phyloP scores from a whole-genome alignment of 352 stramenopile genomes.

The Discostella stelligera region DNA sequence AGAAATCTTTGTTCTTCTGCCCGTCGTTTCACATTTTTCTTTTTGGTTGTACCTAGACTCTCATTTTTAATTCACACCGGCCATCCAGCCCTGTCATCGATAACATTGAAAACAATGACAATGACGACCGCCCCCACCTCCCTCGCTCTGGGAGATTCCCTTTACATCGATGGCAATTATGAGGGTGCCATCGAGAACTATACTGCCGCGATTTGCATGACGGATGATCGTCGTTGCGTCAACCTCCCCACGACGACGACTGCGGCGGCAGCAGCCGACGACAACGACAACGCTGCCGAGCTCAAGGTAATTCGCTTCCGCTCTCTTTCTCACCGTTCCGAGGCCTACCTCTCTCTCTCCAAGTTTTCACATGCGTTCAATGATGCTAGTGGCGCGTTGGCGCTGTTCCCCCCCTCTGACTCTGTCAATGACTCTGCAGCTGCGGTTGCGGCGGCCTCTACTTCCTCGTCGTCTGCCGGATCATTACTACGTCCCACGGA shows the following conservation, averaged over 20 bases:
- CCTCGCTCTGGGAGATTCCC: conserved; percentile 61
- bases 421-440: not conserved
- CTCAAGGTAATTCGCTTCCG: conserved; percentile 48
- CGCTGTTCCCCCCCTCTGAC: conserved; percentile 4
- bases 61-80: no score
- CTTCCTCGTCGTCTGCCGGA: not conserved
- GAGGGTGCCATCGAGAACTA: conserved; percentile 60
- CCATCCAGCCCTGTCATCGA: no score
- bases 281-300: not conserved
- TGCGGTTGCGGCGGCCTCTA: not conserved
- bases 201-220: conserved; percentile 52
- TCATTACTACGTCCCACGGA: conserved; percentile 41
- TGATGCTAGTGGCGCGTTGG: conserved; percentile 59
- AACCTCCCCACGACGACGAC: not conserved
- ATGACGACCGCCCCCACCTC: conserved; percentile 9
- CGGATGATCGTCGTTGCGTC: conserved; percentile 19
- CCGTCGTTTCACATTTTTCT: no score
- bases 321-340: conserved; percentile 61
- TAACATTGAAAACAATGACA: conserved; percentile 17
- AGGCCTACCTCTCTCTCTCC: conserved; percentile 45
- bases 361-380: conserved; percentile 55
- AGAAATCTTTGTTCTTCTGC: no score
- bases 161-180: conserved; percentile 66
- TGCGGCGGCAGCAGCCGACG: conserved; percentile 1
- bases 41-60: no score